Base-by-base conservation (phyloP, 2,329 filamentous ascomycete species). In the Reticulascus tulasneorum region DNA sequence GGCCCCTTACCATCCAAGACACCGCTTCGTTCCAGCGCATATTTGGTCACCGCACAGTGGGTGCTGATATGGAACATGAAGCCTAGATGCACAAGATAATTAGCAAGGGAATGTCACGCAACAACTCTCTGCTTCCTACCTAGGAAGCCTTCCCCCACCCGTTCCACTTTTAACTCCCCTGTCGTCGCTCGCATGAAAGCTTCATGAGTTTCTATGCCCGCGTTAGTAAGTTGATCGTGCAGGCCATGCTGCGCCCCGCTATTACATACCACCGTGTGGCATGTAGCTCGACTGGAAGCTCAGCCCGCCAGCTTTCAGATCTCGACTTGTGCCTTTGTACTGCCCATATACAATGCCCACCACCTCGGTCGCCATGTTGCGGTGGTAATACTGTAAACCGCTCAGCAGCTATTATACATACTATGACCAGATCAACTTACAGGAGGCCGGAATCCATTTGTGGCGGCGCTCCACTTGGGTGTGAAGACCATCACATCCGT, bases 401-500 rank as follows among this genome's bases (percentile, higher is more conserved):
- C 38, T 23, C 33, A 10, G 23, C 9, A 19, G 5, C 23, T 9
- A 16, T 11, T 13, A 19, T n/a, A 13, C 6, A 10, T 10, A 21
- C 6, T 10, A 20, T 8, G 17, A 29, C 11, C 3, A 11, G 8
- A 24, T 12, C 21, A 19, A 41, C 39, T 4, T 38, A 49, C 47
- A 9, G 75, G 75, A 10, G 73, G 70, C 5, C 75, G 66, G 58
- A 78, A 77, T 0, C 74, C 79, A 27, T 68, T 68, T 32, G 73
- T 70, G 1, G 67, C 67, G 3, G 79, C 74, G 11, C 77, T 67
- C 76, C 76, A 82, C 27, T 77, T 68, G 0, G 78, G 77, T 2
- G 75, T 75, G 55, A 83, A 81, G 51, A 78, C 74, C 46, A 81
- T 71, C 45, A 82, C 79, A 55, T 82, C 78, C 1, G 71, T 73